These are phyloP conservation scores for Corynascus novoguineensis DNA, from an alignment of 495 filamentous ascomycete species.

Conservation along the genomic window DNA sequence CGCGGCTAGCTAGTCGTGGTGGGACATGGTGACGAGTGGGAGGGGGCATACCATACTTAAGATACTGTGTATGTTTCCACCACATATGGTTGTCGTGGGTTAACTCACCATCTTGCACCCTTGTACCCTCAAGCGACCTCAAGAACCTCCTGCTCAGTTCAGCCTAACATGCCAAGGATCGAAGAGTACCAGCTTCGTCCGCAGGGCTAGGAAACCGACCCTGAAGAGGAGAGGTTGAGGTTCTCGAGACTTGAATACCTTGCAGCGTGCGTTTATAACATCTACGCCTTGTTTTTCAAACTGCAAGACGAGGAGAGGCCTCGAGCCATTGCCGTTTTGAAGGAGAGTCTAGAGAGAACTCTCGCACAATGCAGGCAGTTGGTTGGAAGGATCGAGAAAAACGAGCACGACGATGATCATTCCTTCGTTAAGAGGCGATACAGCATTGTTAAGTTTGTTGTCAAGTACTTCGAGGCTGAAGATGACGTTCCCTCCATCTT, in stretches of 20 bases:
- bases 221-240: slow-evolving; percentile 21
- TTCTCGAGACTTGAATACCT: slow-evolving; percentile 35
- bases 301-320: slow-evolving; percentile 31
- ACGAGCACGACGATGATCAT: slow-evolving; percentile 28
- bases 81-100: background rate
- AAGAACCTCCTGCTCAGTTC: no score
- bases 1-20: no score
- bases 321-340: slow-evolving; percentile 26
- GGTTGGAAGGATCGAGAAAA: slow-evolving; percentile 41
- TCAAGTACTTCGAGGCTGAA: slow-evolving; percentile 39
- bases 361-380: slow-evolving; percentile 41
- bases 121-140: no score
- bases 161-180: slow-evolving; percentile 10
- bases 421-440: slow-evolving; percentile 40
- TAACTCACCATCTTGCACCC: background rate
- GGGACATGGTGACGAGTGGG: no score
- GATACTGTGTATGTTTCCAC: no score
- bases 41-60: background rate
- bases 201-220: slow-evolving; percentile 26
- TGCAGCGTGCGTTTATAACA: slow-evolving; percentile 29
- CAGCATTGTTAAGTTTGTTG: slow-evolving; percentile 36
- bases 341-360: slow-evolving; percentile 36
- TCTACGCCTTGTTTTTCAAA: slow-evolving; percentile 31
- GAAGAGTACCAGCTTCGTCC: slow-evolving; percentile 27
- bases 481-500: slow-evolving; percentile 29